Evolutionary conservation across 805 yeast genomes (phyloP), one percentile per base, ranked within the genome.

Genomic region (Candida quercuum): DNA sequence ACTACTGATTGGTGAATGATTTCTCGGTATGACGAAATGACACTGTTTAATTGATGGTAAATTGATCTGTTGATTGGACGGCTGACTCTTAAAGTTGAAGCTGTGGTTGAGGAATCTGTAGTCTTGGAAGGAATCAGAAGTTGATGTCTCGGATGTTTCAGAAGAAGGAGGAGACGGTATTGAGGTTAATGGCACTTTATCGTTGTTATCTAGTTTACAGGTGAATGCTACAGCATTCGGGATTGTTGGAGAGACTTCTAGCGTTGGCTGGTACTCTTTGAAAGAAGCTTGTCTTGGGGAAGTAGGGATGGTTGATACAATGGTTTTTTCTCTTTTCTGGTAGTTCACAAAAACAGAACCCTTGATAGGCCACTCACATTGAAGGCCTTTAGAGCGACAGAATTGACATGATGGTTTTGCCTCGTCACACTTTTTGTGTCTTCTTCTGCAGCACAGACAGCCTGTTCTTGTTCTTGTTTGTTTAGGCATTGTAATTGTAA

Each of bases 401-500:
- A 68, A 71, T 20, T 62, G 60, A 38, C 69, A 64, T 44, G 51
- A 51, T 20, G 70, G 68, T 37, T 56, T 65, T 26, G 55, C 61
- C 43, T 74, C 78, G 48, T 76, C 81, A 58, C 83, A 77, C 63
- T 76, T 77, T 60, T 78, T 67, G 59, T 78, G 78, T 47, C 84
- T 66, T 48, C 70, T 70, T 41, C 83, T 66, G 54, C 85, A 78
- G 27, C 79, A 76, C 43, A 75, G 63, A 51, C 82, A 76, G 10
- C 76, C 76, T 10, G 74, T 67, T 45, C 69, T 66, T 16, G 72
- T 64, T 53, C 74, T 59, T 45, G n/a, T 29, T 12, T 29, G 32
- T 20, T 29, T 29, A n/a, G 16, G 4, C 11, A 17, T 59, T 48
- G 3, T 32, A 21, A 24, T 37, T 32, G 18, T 24, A 13, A 6